Evolutionary conservation across 176 grass and related monocot genomes (phyloP).

Genomic region (Olyra latifolia): DNA sequence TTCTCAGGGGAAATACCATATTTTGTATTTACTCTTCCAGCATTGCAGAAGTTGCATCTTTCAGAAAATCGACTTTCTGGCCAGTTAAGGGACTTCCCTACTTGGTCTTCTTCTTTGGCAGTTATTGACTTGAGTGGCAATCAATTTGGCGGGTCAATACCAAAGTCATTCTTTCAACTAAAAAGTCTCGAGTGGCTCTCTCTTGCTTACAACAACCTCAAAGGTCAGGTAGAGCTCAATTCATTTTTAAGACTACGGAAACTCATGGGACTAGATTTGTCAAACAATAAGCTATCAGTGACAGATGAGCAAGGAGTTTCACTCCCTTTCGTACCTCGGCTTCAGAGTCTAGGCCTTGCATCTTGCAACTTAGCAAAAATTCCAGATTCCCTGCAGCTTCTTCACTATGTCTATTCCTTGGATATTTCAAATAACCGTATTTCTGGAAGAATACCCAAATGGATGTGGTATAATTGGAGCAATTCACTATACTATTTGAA

Average conservation of each 20-base stretch:
- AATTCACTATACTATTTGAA: neutral
- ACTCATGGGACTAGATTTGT: neutral
- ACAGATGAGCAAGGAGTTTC: neutral
- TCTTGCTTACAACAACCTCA: neutral
- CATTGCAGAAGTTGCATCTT: neutral
- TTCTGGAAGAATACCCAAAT: slow-evolving; percentile 29
- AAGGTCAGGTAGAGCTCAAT: neutral
- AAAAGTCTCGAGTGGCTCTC: neutral
- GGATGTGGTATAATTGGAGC: slow-evolving; percentile 22
- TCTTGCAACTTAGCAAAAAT: slow-evolving; percentile 26
- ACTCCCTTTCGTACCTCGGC: neutral
- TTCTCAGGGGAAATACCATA: neutral
- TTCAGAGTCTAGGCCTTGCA: neutral
- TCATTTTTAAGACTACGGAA: no score
- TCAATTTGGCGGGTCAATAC: neutral
- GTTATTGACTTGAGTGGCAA: neutral
- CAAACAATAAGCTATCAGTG: slow-evolving; percentile 28
- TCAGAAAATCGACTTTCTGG: neutral
- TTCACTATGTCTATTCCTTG: neutral
- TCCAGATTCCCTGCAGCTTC: neutral
- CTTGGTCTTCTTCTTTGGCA: neutral
- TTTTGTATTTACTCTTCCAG: neutral
- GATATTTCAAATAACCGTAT: slow-evolving; percentile 41
- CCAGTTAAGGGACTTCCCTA: neutral
- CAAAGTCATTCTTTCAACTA: neutral